Base-by-base conservation (phyloP, 805 yeast species). In the Torulaspora microellipsoides region DNA sequence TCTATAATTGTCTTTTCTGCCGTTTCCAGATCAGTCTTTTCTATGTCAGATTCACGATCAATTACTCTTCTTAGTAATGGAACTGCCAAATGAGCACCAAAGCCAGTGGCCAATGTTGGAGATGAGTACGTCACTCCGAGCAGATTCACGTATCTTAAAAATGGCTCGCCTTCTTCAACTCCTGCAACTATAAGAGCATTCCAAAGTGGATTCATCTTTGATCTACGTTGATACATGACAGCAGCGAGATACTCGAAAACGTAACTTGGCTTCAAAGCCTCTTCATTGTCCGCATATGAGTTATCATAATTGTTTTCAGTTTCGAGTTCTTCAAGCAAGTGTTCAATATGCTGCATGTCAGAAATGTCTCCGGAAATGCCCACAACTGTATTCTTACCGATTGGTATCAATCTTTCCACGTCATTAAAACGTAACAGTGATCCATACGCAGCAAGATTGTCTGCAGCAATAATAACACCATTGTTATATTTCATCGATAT, bases 191-290 rank as follows among this genome's bases (percentile, higher is more conserved):
- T 73, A 31, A 85, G 69, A 1, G 98, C 84, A 67, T 93, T 93
- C 98, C 98, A 93, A 52, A 89, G 73, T 17, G 99, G 99, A 64
- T 93, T 80, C 91, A 93, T 83, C 67, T 93, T 89, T 41, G 85
- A 76, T 67, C 99, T 79, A 67, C 98, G 82, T 52, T 77, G 72
- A 69, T 93, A 93, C 74, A 91, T 73, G 34, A 91, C 83, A 47
- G 84, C 79, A 37, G 91, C 80, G 53, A 93, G 71, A 65, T 89
- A 93, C 62, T 86, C 91, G 65, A 87, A 95, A 34, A 93, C 80
- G 57, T 88, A 85, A 14, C 86, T 78, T n/a, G 98, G 95, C 51
- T 83, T 77, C 62, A 93, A 65, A 52, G 77, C 33, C 71, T 80
- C 73, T 62, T 87, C 78, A 60, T 76, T 54, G 31, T 59, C 65